These are phyloP conservation scores for Fibroporia radiculosa DNA, from an alignment of 768 basidiomycete species.

Conservation along the genomic window DNA sequence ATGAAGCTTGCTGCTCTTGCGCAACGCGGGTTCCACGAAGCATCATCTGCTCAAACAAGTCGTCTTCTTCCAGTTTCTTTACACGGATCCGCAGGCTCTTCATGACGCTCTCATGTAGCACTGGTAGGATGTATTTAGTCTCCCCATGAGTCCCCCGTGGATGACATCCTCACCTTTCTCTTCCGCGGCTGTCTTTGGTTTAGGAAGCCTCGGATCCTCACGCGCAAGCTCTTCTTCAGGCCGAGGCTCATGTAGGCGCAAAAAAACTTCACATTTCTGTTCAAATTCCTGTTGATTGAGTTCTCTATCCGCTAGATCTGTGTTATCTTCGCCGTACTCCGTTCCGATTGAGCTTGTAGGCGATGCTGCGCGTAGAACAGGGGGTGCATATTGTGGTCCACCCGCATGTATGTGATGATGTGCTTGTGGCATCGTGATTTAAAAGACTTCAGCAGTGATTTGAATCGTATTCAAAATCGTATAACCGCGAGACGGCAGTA, in stretches of 20 bases:
- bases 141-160: background rate
- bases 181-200: slow-evolving; percentile 25
- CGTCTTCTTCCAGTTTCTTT: slow-evolving; percentile 36
- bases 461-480: no score
- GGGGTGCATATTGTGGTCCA: slow-evolving; percentile 30
- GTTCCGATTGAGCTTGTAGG: slow-evolving; percentile 41
- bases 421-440: slow-evolving; percentile 7
- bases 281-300: slow-evolving; percentile 31
- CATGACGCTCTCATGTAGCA: slow-evolving; percentile 31
- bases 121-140: slow-evolving; percentile 14
- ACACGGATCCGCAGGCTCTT: slow-evolving; percentile 28
- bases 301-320: slow-evolving; percentile 31
- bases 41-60: slow-evolving; percentile 32
- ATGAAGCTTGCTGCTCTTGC: slow-evolving; percentile 27
- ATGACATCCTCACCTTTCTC: slow-evolving; percentile 28
- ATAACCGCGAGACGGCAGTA: no score
- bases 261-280: slow-evolving; percentile 25
- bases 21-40: slow-evolving; percentile 29
- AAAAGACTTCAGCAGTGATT: background rate
- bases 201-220: slow-evolving; percentile 23
- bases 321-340: slow-evolving; percentile 39
- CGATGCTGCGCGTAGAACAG: slow-evolving; percentile 38
- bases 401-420: slow-evolving; percentile 10
- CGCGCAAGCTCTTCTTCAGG: slow-evolving; percentile 31
- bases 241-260: slow-evolving; percentile 28